These are phyloP conservation scores for Crucihimalaya himalaica DNA, from an alignment of 345 rosid species.

Conservation along the genomic window DNA sequence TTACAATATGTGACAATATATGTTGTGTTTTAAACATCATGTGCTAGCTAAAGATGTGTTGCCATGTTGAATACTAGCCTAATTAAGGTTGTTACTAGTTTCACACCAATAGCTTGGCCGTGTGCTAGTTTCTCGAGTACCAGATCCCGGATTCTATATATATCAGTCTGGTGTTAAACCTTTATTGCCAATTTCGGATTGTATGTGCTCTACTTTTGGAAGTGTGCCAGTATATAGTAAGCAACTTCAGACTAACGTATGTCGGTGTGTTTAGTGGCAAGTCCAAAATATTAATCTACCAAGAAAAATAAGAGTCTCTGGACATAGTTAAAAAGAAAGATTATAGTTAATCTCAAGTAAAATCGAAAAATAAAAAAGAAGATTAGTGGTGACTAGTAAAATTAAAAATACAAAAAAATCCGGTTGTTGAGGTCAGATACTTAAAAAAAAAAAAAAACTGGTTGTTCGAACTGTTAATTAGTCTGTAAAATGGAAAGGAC, in stretches of 20 bases:
- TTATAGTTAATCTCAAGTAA: neutral
- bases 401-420: no score
- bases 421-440: neutral
- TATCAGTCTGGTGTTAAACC: neutral
- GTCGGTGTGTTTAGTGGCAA: neutral
- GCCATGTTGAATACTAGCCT: neutral
- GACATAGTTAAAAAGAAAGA: neutral
- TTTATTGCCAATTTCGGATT: neutral
- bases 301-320: neutral
- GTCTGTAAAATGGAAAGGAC: neutral
- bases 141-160: neutral
- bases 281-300: neutral
- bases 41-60: neutral
- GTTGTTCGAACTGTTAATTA: neutral
- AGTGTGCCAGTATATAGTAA: neutral
- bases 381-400: neutral
- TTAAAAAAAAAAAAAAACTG: neutral
- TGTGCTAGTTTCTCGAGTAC: neutral
- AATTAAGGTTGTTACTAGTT: conserved; percentile 1
- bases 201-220: neutral
- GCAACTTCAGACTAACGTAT: neutral
- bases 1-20: neutral
- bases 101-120: neutral
- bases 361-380: neutral
- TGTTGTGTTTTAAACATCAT: neutral